Base-by-base conservation (phyloP, 306 rosid species). In the Glycyrrhiza uralensis region DNA sequence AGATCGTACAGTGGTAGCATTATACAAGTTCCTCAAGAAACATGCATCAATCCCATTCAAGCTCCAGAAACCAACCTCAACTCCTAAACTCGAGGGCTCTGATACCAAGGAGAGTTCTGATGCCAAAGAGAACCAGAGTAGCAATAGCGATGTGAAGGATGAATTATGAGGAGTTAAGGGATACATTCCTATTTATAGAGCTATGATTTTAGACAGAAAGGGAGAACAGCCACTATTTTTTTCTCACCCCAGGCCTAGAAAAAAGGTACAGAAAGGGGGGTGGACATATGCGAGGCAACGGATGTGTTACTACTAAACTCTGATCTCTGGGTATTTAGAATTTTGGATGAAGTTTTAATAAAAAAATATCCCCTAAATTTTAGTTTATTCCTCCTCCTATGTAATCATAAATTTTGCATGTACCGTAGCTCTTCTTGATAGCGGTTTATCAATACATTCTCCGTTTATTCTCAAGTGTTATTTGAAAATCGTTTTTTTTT, bases 11-110 rank as follows among this genome's bases (percentile, higher is more conserved):
- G 99, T 91, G 72, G 96, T 89, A 65, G 99, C 97, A n/a, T 84
- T 95, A 13, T 95, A 95, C 68, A 95, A 95, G 75, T 95, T 95
- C 84, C 76, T 95, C 51, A 95, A 90, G 83, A 90, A 95, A 72
- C 77, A 95, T 75, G 97, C 99, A 63, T 86, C 99, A 29, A 85
- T 95, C 79, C 97, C 97, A n/a, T 91, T 95, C 86, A 95, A 91
- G 90, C 93, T 95, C 77, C 85, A 91, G 84, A 89, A 95, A 78
- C 93, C 96, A 66, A 74, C 84, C 72, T 68, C 89, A 54, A 8
- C 87, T 54, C 61, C 93, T 12, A 83, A 83, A 73, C 5, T 86
- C 0, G 79, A 58, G 72, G 81, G 74, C 36, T 49, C 87, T 44
- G 89, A 77, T 71, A 84, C 77, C 44, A 81, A 83, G 59, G 88